Conservation (phyloP, 1,139 yeast genomes). For the Taphrina flavorubra region DNA sequence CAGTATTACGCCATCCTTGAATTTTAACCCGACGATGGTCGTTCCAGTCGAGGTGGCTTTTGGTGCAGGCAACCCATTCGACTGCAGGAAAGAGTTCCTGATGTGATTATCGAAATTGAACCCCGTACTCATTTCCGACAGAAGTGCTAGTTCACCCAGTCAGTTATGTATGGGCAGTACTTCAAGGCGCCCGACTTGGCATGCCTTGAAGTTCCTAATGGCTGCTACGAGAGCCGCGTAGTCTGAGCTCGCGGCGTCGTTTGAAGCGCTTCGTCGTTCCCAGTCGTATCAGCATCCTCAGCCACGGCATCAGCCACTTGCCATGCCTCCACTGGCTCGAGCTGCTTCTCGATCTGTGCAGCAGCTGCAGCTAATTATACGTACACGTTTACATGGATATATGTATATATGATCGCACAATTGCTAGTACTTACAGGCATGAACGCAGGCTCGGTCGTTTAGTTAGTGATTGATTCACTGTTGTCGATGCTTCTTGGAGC, state of each 20-base stretch:
- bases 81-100: slow-evolving; percentile 31
- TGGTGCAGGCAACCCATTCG: slow-evolving; percentile 71
- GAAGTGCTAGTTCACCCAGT: too few relatives aligned
- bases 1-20: slow-evolving; percentile 74
- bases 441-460: too few relatives aligned
- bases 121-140: slow-evolving; percentile 20
- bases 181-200: too few relatives aligned
- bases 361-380: too few relatives aligned
- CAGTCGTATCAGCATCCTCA: not conserved
- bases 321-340: not conserved
- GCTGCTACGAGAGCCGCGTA: not conserved
- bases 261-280: not conserved
- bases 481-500: too few relatives aligned
- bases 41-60: slow-evolving; percentile 97
- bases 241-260: not conserved
- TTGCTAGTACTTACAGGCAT: too few relatives aligned
- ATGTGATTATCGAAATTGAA: slow-evolving; percentile 43
- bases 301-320: not conserved
- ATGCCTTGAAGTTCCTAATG: too few relatives aligned
- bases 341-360: too few relatives aligned
- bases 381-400: too few relatives aligned
- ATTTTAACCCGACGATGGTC: slow-evolving; percentile 94
- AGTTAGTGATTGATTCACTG: too few relatives aligned
- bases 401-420: too few relatives aligned
- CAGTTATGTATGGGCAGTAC: too few relatives aligned